These are phyloP conservation scores for Diplodia mutila DNA, from an alignment of 2,329 filamentous ascomycete species.

Conservation along the genomic window DNA sequence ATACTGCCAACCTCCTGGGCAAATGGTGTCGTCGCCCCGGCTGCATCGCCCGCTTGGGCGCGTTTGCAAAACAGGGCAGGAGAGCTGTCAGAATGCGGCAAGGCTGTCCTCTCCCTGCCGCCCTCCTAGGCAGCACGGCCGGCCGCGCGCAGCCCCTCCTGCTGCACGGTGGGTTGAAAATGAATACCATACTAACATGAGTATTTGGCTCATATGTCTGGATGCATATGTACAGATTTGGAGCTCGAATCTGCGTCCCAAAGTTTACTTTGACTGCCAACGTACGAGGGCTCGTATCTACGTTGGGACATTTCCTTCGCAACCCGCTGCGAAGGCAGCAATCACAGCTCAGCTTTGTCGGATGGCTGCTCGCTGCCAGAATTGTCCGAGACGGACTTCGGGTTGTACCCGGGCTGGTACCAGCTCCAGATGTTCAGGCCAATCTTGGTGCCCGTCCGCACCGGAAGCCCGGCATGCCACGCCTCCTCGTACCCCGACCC, in stretches of 20 bases:
- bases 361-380: background rate
- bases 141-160: background rate
- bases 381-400: conserved; percentile 1
- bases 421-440: conserved; percentile 69
- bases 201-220: background rate
- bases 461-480: conserved; percentile 65
- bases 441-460: conserved; percentile 60
- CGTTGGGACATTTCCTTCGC: no score
- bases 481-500: conserved; percentile 62
- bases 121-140: background rate
- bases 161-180: no score
- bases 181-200: no score
- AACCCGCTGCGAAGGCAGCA: background rate
- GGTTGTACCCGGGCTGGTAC: conserved; percentile 49
- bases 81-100: background rate
- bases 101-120: background rate
- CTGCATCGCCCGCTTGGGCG: background rate
- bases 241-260: no score
- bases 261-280: no score
- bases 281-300: no score
- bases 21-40: background rate
- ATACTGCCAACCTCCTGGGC: background rate
- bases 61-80: background rate
- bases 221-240: background rate
- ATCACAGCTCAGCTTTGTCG: conserved; percentile 20